phyloP scores from a whole-genome alignment of 2,329 filamentous ascomycete genomes.

The Clarireedia paspali region DNA sequence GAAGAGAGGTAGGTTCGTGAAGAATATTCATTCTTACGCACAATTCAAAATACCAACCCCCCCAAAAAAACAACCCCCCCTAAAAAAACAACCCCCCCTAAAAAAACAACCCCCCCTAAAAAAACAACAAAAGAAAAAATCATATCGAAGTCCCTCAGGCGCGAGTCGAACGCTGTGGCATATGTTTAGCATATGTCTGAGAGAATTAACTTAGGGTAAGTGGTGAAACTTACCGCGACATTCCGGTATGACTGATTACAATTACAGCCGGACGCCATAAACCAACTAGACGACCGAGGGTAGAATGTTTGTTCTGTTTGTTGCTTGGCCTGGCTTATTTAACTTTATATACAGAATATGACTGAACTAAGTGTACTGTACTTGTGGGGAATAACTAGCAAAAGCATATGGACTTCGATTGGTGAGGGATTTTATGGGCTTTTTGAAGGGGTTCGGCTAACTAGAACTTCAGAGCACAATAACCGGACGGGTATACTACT shows the following conservation, averaged over 20 bases:
- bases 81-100: too few relatives aligned
- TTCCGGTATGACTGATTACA: neutral
- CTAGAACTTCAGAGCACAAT: too few relatives aligned
- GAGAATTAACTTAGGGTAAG: too few relatives aligned
- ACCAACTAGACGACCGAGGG: slow-evolving; percentile 12
- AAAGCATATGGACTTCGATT: neutral
- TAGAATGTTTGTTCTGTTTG: slow-evolving; percentile 7
- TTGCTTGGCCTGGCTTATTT: fast-evolving
- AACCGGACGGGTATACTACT: too few relatives aligned
- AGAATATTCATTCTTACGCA: too few relatives aligned
- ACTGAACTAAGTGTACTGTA: too few relatives aligned
- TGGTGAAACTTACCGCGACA: neutral
- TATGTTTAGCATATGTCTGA: neutral
- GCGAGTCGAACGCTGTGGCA: slow-evolving; percentile 7
- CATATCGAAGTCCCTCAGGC: slow-evolving; percentile 3
- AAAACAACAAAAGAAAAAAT: neutral
- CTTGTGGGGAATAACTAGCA: neutral
- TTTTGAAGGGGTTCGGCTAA: neutral
- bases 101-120: too few relatives aligned
- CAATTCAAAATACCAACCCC: too few relatives aligned
- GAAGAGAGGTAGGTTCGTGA: too few relatives aligned
- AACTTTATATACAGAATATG: neutral
- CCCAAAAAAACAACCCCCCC: neutral
- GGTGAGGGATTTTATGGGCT: neutral
- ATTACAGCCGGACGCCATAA: slow-evolving; percentile 11